A percentile compares a stretch with the other conserved stretches of the same genome.
Evolutionary conservation across 768 basidiomycete genomes (phyloP).

Genomic region (Trametes elegans): DNA sequence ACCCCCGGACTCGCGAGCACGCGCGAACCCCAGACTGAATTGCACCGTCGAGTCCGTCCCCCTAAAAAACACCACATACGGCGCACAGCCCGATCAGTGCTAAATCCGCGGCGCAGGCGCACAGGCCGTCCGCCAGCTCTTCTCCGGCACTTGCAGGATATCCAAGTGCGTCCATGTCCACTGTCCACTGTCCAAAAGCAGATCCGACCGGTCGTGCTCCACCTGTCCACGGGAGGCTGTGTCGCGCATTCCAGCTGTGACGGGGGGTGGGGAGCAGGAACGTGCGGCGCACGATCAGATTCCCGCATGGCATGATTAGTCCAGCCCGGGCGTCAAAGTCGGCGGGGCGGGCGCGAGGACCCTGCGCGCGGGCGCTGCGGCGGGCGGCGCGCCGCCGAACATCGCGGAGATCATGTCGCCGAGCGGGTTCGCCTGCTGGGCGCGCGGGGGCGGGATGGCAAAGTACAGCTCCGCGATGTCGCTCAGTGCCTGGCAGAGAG

Average conservation of each 20-base stretch:
- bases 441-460: conserved; percentile 76
- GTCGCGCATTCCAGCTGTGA: not conserved
- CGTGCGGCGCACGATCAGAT: too few relatives aligned
- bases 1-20: too few relatives aligned
- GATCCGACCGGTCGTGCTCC: conserved; percentile 1
- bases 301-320: conserved; percentile 35
- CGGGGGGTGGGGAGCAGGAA: too few relatives aligned
- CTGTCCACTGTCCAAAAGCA: too few relatives aligned
- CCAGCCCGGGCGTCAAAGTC: conserved; percentile 40
- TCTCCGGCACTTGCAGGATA: not conserved
- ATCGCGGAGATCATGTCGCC: conserved; percentile 88
- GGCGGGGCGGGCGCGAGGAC: conserved; percentile 44
- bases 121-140: not conserved
- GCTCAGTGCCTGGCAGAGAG: conserved; percentile 48
- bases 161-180: not conserved
- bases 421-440: conserved; percentile 73
- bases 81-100: conserved; percentile 2
- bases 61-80: conserved; percentile 7
- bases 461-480: conserved; percentile 81
- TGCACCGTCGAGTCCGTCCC: not conserved
- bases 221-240: not conserved
- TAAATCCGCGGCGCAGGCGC: not conserved
- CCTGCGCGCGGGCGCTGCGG: conserved; percentile 36
- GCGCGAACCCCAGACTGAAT: too few relatives aligned
- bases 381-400: conserved; percentile 67